These are phyloP conservation scores for Fusarium abutilonis DNA, from an alignment of 2,329 filamentous ascomycete genomes.

Conservation along the genomic window DNA sequence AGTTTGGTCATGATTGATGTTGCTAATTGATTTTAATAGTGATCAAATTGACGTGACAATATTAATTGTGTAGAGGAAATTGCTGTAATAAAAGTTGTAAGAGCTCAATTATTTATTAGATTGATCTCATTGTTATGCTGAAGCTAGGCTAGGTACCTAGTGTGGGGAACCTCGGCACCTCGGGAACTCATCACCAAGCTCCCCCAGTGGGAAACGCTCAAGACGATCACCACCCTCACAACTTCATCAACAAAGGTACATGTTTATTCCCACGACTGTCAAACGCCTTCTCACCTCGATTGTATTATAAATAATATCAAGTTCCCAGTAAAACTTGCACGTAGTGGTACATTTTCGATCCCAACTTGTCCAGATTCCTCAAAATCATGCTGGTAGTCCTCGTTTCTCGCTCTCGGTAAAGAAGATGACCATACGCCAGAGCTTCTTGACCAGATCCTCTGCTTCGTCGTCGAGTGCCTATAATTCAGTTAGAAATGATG, in stretches of 20 bases:
- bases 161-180: slow-evolving; percentile 48
- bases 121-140: not conserved
- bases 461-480: slow-evolving; percentile 94
- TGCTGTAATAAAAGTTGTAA: not conserved
- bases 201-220: slow-evolving; percentile 13
- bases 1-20: slow-evolving; percentile 44
- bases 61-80: no score
- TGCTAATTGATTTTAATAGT: slow-evolving; percentile 9
- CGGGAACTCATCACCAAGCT: slow-evolving; percentile 29
- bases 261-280: slow-evolving; percentile 22
- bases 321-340: slow-evolving; percentile 10
- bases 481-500: slow-evolving; percentile 30
- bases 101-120: not conserved
- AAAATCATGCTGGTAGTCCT: slow-evolving; percentile 73
- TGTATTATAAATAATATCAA: slow-evolving; percentile 24
- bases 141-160: slow-evolving; percentile 18
- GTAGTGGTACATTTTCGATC: slow-evolving; percentile 30
- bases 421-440: slow-evolving; percentile 99
- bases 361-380: not conserved
- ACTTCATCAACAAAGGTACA: not conserved
- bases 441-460: slow-evolving; percentile 91
- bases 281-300: slow-evolving; percentile 17
- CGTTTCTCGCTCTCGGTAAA: slow-evolving; percentile 94
- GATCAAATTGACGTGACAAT: not conserved
- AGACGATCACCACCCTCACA: slow-evolving; percentile 27